phyloP scores from a whole-genome alignment of 2,329 filamentous ascomycete species.

The Talaromyces sp. region DNA sequence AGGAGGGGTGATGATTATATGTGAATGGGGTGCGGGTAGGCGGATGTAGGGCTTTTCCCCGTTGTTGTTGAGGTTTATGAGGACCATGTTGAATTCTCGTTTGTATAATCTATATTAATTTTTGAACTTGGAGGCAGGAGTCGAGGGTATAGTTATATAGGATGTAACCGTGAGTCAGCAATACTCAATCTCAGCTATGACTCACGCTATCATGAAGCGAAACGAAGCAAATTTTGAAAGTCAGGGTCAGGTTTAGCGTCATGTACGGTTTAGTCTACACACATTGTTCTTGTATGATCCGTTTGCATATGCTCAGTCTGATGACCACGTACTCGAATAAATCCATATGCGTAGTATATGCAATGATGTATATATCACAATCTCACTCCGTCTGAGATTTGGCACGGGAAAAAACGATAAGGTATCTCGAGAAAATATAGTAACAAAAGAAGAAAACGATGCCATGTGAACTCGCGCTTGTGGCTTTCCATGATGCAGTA shows the following conservation, averaged over 20 bases:
- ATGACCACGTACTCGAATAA: background rate
- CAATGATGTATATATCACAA: background rate
- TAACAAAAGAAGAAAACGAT: background rate
- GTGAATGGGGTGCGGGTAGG: constrained; percentile 24
- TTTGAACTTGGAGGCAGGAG: too few species aligned
- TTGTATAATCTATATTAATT: too few species aligned
- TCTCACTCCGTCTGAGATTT: too few species aligned
- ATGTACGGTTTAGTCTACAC: background rate
- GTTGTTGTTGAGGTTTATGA: constrained; percentile 18
- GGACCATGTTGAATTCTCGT: constrained; percentile 19
- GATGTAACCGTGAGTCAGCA: background rate
- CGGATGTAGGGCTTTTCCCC: constrained; percentile 25
- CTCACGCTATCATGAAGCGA: background rate
- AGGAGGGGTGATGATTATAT: constrained; percentile 29
- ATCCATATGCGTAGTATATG: background rate
- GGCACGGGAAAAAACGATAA: background rate
- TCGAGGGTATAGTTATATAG: background rate
- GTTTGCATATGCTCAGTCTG: background rate
- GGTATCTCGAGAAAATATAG: background rate
- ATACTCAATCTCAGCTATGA: background rate
- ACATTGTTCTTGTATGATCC: background rate
- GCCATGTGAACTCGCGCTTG: background rate
- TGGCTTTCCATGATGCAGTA: background rate
- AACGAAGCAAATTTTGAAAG: background rate
- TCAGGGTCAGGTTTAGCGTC: background rate